These are phyloP conservation scores for Tricholoma furcatifolium DNA, from an alignment of 768 basidiomycete genomes.

Conservation along the genomic window DNA sequence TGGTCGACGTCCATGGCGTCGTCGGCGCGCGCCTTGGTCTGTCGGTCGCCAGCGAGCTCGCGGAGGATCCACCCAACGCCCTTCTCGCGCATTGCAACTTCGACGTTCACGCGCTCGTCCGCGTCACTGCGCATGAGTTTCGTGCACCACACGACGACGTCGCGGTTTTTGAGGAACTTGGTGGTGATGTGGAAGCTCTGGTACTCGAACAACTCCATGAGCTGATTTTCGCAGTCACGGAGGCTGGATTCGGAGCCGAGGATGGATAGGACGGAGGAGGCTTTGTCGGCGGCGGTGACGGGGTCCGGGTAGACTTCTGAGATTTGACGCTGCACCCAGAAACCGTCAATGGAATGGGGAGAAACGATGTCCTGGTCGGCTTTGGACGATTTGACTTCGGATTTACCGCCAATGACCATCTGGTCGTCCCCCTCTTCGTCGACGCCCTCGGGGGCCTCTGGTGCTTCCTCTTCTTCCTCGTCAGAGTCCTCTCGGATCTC, in stretches of 20 bases:
- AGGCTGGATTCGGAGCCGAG: slow-evolving; percentile 84
- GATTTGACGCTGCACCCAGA: slow-evolving; percentile 98
- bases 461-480: slow-evolving; percentile 60
- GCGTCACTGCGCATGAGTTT: slow-evolving; percentile 89
- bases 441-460: slow-evolving; percentile 41
- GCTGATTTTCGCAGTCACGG: slow-evolving; percentile 92
- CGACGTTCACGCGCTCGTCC: slow-evolving; percentile 87
- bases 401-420: slow-evolving; percentile 76
- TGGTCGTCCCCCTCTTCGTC: slow-evolving; percentile 57
- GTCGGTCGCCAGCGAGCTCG: slow-evolving; percentile 81
- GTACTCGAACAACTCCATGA: slow-evolving; percentile 97
- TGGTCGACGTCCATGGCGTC: slow-evolving; percentile 84
- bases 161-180: slow-evolving; percentile 91
- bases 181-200: slow-evolving; percentile 87
- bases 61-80: slow-evolving; percentile 94
- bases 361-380: slow-evolving; percentile 79
- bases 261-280: slow-evolving; percentile 77
- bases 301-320: slow-evolving; percentile 91
- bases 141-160: slow-evolving; percentile 97
- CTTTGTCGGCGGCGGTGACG: slow-evolving; percentile 91
- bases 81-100: slow-evolving; percentile 98
- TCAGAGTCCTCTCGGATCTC: slow-evolving; percentile 85
- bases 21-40: slow-evolving; percentile 51
- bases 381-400: slow-evolving; percentile 50
- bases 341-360: slow-evolving; percentile 90